Conservation (phyloP, 73 alveolate genomes). For the Blepharisma stoltei region DNA sequence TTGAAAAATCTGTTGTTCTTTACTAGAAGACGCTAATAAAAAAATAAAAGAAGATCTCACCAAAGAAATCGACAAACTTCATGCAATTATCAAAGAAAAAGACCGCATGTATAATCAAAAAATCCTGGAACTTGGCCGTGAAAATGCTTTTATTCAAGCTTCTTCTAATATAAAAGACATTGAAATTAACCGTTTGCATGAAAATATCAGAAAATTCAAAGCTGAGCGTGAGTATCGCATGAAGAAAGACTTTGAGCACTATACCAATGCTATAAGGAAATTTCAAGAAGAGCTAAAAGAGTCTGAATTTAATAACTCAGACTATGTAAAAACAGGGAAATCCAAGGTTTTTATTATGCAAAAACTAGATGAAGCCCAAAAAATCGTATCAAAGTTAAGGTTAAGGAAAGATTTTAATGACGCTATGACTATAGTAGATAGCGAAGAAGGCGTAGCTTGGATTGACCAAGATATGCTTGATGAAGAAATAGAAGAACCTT, state of each 20-base stretch:
- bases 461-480: not conserved
- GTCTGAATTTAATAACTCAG: too few relatives aligned
- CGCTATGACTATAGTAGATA: too few relatives aligned
- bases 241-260: slow-evolving; percentile 11
- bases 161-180: not conserved
- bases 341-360: too few relatives aligned
- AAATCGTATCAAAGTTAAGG: too few relatives aligned
- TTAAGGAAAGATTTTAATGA: too few relatives aligned
- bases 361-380: too few relatives aligned
- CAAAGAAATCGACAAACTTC: not conserved
- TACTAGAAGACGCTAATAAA: not conserved
- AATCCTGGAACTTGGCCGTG: not conserved
- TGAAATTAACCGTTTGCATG: not conserved
- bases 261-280: not conserved
- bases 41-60: not conserved
- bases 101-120: not conserved
- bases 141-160: not conserved
- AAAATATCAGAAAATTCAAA: not conserved
- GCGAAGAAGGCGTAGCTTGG: too few relatives aligned
- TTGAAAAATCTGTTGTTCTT: not conserved
- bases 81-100: not conserved
- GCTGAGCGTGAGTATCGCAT: slow-evolving; percentile 8
- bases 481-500: not conserved
- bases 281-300: not conserved
- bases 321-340: too few relatives aligned